phyloP scores from a whole-genome alignment of 2,329 filamentous ascomycete species.

The Monosporascus sp. region DNA sequence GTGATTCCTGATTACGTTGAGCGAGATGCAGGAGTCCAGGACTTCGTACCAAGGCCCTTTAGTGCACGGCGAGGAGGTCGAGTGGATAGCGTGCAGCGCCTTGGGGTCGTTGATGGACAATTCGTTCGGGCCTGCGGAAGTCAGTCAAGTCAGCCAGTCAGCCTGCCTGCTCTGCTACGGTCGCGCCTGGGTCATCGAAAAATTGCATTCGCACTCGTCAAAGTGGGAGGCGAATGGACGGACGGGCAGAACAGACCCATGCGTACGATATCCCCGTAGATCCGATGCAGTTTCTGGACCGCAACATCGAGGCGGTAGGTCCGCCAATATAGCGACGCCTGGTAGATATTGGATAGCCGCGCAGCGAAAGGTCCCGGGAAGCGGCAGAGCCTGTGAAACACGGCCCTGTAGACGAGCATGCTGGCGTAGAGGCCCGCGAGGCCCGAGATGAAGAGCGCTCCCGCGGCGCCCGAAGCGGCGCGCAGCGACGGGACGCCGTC shows the following conservation, averaged over 20 bases:
- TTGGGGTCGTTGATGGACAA: too few relatives aligned
- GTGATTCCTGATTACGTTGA: too few relatives aligned
- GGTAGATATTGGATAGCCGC: background rate
- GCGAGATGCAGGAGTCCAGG: too few relatives aligned
- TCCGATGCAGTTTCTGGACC: background rate
- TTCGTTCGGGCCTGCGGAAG: too few relatives aligned
- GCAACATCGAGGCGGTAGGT: background rate
- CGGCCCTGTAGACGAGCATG: background rate
- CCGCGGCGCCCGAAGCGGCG: background rate
- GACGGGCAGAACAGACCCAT: background rate
- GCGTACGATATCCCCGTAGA: background rate
- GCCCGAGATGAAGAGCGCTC: background rate
- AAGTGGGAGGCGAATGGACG: too few relatives aligned
- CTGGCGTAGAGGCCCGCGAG: background rate
- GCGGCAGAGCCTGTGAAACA: background rate
- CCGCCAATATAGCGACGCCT: background rate
- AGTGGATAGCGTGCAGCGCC: background rate
- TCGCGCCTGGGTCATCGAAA: too few relatives aligned
- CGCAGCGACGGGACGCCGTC: background rate
- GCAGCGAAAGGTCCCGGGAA: background rate
- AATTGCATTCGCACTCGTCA: too few relatives aligned
- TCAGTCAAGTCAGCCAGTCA: too few relatives aligned
- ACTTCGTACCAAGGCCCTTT: background rate
- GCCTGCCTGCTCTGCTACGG: too few relatives aligned
- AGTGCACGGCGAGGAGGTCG: background rate